Base-by-base conservation (phyloP, 768 basidiomycete genomes). In the Symmetrospora coprosmae region DNA sequence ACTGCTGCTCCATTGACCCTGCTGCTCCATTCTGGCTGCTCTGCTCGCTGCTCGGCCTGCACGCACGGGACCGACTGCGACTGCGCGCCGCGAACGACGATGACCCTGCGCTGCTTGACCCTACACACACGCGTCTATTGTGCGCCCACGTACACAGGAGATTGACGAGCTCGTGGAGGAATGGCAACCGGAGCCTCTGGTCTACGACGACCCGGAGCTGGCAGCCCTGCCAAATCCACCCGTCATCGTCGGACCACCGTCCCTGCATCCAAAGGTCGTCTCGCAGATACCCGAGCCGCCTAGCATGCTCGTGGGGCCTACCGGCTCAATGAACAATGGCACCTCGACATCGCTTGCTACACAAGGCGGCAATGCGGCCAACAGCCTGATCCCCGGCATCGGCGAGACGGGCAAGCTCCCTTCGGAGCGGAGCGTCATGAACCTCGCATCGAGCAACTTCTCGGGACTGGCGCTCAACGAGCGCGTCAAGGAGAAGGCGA, bases 131-230 rank as follows among this genome's bases (percentile, higher is more conserved):
- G 14, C 2, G 17, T 23, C 14, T 61, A 19, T 71, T n/a, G 19
- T 13, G 17, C 11, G n/a, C 37, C 30, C 30, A 27, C 31, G 28
- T 17, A 8, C 50, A 16, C 34, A 94, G 90, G 94, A 97, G 82
- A 81, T 97, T 40, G 83, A 97, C 70, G 94, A 97, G 70, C 79
- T 97, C 27, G 90, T 99, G 1, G 84, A 87, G 50, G 94, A 97
- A 72, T 99, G 90, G 88, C 75, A 75, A 2, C 94, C 94, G 0
- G 87, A 91, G 63, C 81, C 86, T 7, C 78, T 99, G 8, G 82
- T 78, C 2, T 78, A 77, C 35, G 75, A 73, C 4, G 71, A 77
- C 2, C 73, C 75, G 39, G 85, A 90, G 63, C 75, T 79, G 50
- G 74, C 78, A 28, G 85, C 88, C 60, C 76, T 92, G n/a, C 77